These are phyloP conservation scores for Fraxinus albicans DNA, from an alignment of 305 asterid genomes.

Conservation along the genomic window DNA sequence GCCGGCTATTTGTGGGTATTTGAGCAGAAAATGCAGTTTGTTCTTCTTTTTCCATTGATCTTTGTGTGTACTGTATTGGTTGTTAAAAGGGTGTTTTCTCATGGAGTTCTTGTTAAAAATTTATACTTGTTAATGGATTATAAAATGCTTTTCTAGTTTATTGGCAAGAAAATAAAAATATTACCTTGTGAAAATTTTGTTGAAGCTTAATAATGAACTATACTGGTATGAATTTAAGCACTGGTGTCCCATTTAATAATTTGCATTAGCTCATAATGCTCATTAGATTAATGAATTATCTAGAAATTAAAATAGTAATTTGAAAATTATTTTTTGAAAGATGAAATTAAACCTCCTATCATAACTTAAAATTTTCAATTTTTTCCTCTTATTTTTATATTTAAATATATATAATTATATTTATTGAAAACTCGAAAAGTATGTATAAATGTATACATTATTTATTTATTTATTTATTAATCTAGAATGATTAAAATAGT, in stretches of 20 bases:
- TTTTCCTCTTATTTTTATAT: no score
- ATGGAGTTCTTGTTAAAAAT: background rate
- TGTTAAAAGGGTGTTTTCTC: background rate
- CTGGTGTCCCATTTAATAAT: background rate
- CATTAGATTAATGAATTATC: background rate
- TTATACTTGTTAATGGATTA: background rate
- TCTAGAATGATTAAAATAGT: no score
- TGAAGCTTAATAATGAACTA: background rate
- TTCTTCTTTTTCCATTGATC: background rate
- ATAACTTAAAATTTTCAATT: no score
- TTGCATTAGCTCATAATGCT: background rate
- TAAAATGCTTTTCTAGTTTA: background rate
- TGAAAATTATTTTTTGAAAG: background rate
- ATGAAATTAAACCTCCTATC: background rate
- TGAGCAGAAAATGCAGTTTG: slow-evolving; percentile 28
- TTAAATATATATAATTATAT: no score
- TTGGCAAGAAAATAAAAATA: background rate
- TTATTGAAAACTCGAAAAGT: no score
- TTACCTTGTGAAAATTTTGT: background rate
- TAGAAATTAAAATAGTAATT: background rate
- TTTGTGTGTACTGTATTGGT: background rate
- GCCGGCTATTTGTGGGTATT: slow-evolving; percentile 67
- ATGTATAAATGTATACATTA: no score
- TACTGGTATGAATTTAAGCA: background rate
- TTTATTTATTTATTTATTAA: no score